Base-by-base conservation (phyloP, 2,329 filamentous ascomycete species). In the Diaporthe sp. region DNA sequence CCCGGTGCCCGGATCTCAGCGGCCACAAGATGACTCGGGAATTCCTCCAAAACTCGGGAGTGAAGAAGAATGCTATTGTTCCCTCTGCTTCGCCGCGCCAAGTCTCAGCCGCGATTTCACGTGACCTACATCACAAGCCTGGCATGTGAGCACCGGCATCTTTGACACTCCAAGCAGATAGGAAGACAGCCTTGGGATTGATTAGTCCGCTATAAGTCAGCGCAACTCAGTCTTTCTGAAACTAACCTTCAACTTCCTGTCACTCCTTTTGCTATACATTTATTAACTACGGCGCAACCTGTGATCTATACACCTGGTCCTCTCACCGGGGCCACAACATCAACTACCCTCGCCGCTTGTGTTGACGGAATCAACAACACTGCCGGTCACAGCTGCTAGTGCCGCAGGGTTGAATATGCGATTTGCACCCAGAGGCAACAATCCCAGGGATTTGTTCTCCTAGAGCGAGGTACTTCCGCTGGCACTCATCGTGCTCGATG, bases 41-140 rank as follows among this genome's bases (percentile, higher is more conserved):
- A 68, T 17, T 25, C 47, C 28, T 53, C 12, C 10, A 20, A 25
- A 68, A 39, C 22, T 53, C 47, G 63, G 31, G 31, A 13, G 13
- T 12, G 20, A 28, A 28, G 9, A 53, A 53, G 12, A 68, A 53
- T 53, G 65, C 34, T 15, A 7, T 55, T 68, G 65, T 68, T n/a
- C 65, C 47, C 34, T 53, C 22, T 68, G 47, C 47, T 22, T 22
- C 34, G 47, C 63, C 63, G 44, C 47, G 65, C 65, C 65, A 53
- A 53, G 47, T 25, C 34, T 5, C 47, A 53, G 22, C 65, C 65
- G 65, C 65, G 65, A 34, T 53, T 68, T 68, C 65, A 68, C 65
- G 65, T 68, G 65, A 68, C 65, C 44, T 34, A 25, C n/a, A 28
- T 7, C 10, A 44, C 28, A 39, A 13, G 55, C 20, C 55, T 58